Percentiles rank a stretch among this genome's conserved stretches.
These are phyloP conservation scores for Salix purpurea DNA, from an alignment of 345 rosid genomes.

Conservation along the genomic window DNA sequence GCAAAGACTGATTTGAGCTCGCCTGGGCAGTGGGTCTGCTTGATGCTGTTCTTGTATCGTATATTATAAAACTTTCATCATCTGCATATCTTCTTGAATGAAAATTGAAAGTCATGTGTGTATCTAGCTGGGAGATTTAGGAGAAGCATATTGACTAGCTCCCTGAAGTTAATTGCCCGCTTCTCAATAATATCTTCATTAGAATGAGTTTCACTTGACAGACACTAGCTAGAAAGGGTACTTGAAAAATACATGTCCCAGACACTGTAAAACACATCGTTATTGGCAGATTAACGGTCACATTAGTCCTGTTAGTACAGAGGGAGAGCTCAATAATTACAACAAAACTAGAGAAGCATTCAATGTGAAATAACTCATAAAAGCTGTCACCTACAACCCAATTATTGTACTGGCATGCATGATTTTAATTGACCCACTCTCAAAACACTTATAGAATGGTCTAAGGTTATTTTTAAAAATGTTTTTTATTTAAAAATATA, in stretches of 20 bases:
- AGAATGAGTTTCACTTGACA: not conserved
- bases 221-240: not conserved
- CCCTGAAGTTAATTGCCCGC: no score
- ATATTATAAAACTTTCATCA: no score
- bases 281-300: not conserved
- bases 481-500: no score
- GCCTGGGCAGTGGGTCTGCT: no score
- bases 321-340: not conserved
- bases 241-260: not conserved
- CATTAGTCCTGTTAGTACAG: not conserved
- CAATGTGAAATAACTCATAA: not conserved
- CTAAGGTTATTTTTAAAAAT: no score
- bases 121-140: no score
- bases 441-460: not conserved
- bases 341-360: not conserved
- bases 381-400: constrained; percentile 9
- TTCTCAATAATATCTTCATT: not conserved
- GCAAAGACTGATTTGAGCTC: no score
- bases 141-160: no score
- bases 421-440: not conserved
- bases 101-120: no score
- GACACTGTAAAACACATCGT: not conserved
- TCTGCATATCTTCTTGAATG: no score
- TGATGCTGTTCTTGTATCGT: no score
- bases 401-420: constrained; percentile 4